A percentile compares a stretch with the other conserved stretches of the same genome.
These are phyloP conservation scores for Ramaria rubella DNA, from an alignment of 768 basidiomycete species.

Conservation along the genomic window DNA sequence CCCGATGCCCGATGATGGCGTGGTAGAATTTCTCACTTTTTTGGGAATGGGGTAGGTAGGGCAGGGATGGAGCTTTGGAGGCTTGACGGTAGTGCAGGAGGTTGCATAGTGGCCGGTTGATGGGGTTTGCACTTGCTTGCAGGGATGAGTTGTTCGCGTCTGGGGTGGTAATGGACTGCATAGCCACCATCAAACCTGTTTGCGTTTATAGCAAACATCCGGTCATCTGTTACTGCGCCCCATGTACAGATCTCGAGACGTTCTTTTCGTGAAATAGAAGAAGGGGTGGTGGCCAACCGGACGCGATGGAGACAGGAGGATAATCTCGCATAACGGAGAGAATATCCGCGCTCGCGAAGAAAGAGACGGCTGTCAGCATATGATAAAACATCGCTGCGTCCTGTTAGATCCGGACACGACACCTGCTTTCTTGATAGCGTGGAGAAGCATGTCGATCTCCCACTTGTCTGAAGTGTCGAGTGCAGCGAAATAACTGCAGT, in stretches of 20 bases:
- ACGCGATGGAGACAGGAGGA: conserved; percentile 32
- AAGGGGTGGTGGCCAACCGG: conserved; percentile 55
- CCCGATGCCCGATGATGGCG: conserved; percentile 46
- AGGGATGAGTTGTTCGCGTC: conserved; percentile 2
- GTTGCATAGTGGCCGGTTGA: neutral
- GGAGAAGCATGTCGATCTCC: conserved; percentile 50
- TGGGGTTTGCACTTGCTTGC: neutral
- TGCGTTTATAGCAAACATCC: conserved; percentile 37
- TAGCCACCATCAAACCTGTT: conserved; percentile 46
- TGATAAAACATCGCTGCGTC: conserved; percentile 51
- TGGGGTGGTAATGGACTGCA: conserved; percentile 30
- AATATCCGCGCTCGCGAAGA: conserved; percentile 44
- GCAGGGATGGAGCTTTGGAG: conserved; percentile 42
- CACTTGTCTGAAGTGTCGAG: conserved; percentile 59
- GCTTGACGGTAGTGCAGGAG: conserved; percentile 47
- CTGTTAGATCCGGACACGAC: conserved; percentile 15
- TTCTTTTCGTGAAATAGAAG: conserved; percentile 46
- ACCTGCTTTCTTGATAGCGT: conserved; percentile 35
- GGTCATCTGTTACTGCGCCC: conserved; percentile 45
- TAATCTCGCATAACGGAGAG: conserved; percentile 33
- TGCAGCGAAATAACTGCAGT: conserved; percentile 63
- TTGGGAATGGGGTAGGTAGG: conserved; percentile 41
- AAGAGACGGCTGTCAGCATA: conserved; percentile 50
- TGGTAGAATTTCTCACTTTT: conserved; percentile 38
- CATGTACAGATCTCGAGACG: conserved; percentile 52